Evolutionary conservation across 2,329 filamentous ascomycete species (phyloP).

Genomic region (Fusarium longipes): DNA sequence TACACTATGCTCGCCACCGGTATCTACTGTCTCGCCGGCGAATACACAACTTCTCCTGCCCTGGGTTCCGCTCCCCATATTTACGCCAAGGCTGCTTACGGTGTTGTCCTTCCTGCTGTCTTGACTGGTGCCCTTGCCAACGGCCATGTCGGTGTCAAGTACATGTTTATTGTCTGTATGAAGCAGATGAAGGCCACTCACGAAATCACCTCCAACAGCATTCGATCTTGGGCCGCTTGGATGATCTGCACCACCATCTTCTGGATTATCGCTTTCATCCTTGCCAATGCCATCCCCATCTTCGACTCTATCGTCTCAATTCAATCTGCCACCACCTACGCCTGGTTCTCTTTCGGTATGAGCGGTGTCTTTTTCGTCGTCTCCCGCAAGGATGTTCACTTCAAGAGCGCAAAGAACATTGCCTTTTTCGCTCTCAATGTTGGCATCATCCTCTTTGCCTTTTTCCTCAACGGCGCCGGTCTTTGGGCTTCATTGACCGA

Average conservation of each 20-base stretch:
- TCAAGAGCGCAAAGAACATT: conserved; percentile 14
- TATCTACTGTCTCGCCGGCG: conserved; percentile 39
- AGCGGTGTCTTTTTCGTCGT: conserved; percentile 23
- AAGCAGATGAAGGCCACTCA: conserved; percentile 16
- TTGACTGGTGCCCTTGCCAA: conserved; percentile 36
- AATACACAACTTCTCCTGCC: conserved; percentile 30
- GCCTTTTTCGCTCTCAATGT: conserved; percentile 26
- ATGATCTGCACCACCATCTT: conserved; percentile 33
- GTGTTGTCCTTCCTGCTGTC: conserved; percentile 33
- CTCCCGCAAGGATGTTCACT: background rate
- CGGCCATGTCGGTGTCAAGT: conserved; percentile 41
- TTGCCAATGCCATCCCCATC: conserved; percentile 42
- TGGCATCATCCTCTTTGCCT: conserved; percentile 22
- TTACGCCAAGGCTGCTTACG: conserved; percentile 39
- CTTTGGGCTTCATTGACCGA: conserved; percentile 35
- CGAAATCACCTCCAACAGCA: conserved; percentile 23
- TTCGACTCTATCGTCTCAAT: conserved; percentile 43
- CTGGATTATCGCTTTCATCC: conserved; percentile 36
- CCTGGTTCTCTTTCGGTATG: conserved; percentile 40
- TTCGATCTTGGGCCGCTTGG: conserved; percentile 42
- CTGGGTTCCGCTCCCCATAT: conserved; percentile 34
- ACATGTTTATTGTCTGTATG: conserved; percentile 23
- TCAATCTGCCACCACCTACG: conserved; percentile 34
- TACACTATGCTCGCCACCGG: conserved; percentile 35
- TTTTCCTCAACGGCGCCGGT: conserved; percentile 36